Base-by-base conservation (phyloP, 1,284 basidiomycete genomes). In the Sporisorium iseilematis-ciliati region DNA sequence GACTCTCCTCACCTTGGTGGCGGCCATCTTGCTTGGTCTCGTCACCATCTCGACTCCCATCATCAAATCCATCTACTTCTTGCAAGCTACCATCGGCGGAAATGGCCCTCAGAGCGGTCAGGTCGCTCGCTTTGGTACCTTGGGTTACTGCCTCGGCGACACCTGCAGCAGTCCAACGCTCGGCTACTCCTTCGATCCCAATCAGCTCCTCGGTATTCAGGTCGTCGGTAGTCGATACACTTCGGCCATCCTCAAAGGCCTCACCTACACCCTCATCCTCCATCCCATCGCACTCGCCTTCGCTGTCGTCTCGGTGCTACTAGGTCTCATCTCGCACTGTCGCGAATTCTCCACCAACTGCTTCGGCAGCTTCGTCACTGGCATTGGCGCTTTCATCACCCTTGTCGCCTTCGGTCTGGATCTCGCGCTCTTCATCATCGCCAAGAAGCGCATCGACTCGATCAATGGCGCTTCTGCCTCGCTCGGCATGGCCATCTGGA, bases 221-320 rank as follows among this genome's bases (percentile, higher is more conserved):
- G 55, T 74, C 67, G 57, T 79, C 56, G 49, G 59, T 12, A 63
- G 61, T 23, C 72, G 67, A 23, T 81, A 77, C 63, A 71, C 77
- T 26, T 50, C 61, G 7, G 65, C 71, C 25, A 62, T 81, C 57
- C 72, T 83, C 69, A 80, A 82, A 48, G 78, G 74, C 18, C 67
- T 83, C 45, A 83, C 80, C 59, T 83, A 83, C 65, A 76, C 78
- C 14, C 72, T 83, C 49, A 57, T 83, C 42, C 71, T 83, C 12
- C 78, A 82, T 14, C 81, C 80, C 46, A 52, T 78, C 45, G 75
- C 78, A 0, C 71, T 79, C 29, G 75, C 60, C 51, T 68, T 77
- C 38, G 67, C 77, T 16, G 70, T 67, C 23, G 58, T 78, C 23
- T 57, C 76, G n/a, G 55, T 82, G 18, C 59, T 81, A 2, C 45